Conservation (phyloP, 176 grass and related monocot genomes). For the Bolboschoenus planiculmis region DNA sequence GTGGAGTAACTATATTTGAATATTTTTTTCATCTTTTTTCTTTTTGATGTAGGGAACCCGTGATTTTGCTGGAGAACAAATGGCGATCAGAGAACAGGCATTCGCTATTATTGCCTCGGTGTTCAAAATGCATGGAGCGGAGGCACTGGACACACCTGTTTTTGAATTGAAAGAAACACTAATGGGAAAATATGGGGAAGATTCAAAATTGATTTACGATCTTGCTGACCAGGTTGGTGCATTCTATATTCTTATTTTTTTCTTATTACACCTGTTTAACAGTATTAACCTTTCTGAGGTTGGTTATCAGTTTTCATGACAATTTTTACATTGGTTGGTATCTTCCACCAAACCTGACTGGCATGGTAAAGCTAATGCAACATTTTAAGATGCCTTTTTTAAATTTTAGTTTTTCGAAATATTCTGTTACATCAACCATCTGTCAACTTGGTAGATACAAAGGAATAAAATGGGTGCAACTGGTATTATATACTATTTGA, state of each 20-base stretch:
- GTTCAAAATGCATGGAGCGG: slow-evolving; percentile 96
- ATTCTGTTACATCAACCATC: background rate
- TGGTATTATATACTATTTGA: background rate
- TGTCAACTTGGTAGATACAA: background rate
- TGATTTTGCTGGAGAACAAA: slow-evolving; percentile 93
- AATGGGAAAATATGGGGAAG: slow-evolving; percentile 99
- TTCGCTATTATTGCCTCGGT: slow-evolving; percentile 85
- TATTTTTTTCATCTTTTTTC: background rate
- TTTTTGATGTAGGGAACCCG: slow-evolving; percentile 62
- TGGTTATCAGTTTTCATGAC: background rate
- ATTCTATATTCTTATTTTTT: background rate
- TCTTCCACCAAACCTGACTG: background rate
- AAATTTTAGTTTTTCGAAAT: background rate
- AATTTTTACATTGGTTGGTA: background rate
- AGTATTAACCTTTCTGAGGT: background rate
- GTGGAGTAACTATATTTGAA: background rate
- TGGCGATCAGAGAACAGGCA: slow-evolving; percentile 85
- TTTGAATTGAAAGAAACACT: slow-evolving; percentile 98
- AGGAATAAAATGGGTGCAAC: background rate
- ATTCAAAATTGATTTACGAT: slow-evolving; percentile 96
- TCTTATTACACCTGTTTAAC: background rate
- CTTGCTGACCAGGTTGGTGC: slow-evolving; percentile 80
- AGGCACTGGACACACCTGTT: slow-evolving; percentile 89
- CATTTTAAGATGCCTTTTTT: background rate
- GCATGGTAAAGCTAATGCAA: background rate